Evolutionary conservation across 306 rosid species (phyloP).

Genomic region (Crotalaria pallida): DNA sequence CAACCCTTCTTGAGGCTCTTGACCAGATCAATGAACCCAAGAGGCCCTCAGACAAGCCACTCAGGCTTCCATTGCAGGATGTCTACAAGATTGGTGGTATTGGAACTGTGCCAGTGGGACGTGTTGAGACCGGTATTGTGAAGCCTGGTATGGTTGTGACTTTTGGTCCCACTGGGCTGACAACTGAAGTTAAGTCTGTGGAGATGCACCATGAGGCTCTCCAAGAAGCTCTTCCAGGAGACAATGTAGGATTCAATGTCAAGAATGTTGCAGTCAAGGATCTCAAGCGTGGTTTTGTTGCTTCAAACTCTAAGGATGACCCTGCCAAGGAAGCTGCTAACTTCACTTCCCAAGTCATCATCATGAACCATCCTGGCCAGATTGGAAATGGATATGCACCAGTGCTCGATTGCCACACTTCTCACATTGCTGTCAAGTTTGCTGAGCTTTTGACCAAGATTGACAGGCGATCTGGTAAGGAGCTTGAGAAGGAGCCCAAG

Average conservation of each 20-base stretch:
- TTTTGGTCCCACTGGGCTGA: conserved; percentile 33
- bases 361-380: conserved; percentile 41
- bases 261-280: conserved; percentile 45
- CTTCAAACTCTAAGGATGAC: conserved; percentile 38
- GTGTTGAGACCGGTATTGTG: conserved; percentile 33
- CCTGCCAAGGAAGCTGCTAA: conserved; percentile 40
- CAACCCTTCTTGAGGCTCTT: conserved; percentile 43
- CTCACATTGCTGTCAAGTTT: conserved; percentile 55
- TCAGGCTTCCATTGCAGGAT: conserved; percentile 38
- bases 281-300: conserved; percentile 41
- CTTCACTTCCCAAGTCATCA: conserved; percentile 37
- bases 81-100: conserved; percentile 47
- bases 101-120: conserved; percentile 42
- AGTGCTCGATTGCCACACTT: conserved; percentile 56
- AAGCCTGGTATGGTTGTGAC: conserved; percentile 37
- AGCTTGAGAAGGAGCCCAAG: conserved; percentile 40
- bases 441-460: conserved; percentile 44
- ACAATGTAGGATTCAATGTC: conserved; percentile 38
- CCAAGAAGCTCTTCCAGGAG: conserved; percentile 32
- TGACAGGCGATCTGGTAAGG: conserved; percentile 49
- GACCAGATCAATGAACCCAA: conserved; percentile 36
- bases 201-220: conserved; percentile 47
- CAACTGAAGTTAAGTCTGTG: conserved; percentile 45
- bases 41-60: conserved; percentile 43
- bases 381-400: conserved; percentile 43